Evolutionary conservation across 495 filamentous ascomycete genomes (phyloP), one percentile per base, ranked within the genome.

Genomic region (Tuber umbilicatum): DNA sequence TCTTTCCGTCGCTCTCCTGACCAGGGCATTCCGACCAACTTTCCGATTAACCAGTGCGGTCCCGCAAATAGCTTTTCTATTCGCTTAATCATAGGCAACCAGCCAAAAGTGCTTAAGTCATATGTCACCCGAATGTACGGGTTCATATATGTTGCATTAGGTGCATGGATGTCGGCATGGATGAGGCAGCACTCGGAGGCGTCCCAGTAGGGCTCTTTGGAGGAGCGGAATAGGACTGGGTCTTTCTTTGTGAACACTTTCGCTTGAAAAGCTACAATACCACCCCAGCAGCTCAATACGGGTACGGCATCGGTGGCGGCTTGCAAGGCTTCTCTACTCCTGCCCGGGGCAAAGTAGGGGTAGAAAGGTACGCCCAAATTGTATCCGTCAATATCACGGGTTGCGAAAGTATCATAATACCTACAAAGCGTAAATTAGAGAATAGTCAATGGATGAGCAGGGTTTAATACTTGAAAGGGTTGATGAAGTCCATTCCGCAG

Each of bases 101-200:
- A 90, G 2, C 84, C 83, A 17, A 90, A 84, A 0, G 89, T 88
- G 3, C 73, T 73, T 37, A 83, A 78, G 43, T 86, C 85, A 75
- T 93, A 93, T 1, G 91, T 89, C 39, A 90, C 88, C 17, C 91
- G 87, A n/a, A 93, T 85, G 74, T 86, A 92, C 2, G 91, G 91
- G 73, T 93, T 93, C 84, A 92, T 86, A 79, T 89, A 92, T 72
- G 91, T 88, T 0, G 88, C 87, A 4, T 86, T 86, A 70, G 85
- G 81, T 19, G 84, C 83, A 70, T 87, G 86, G n/a, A 92, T 86
- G 81, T 93, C 91, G 5, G 91, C 90, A 76, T 91, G 88, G 74
- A 93, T 89, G 40, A 93, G 85, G 78, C 92, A 94, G 85, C 92
- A 94, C 83, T 94, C 92, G 16, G 90, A 92, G 2, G 89, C 88